Evolutionary conservation across 176 grass and related monocot species (phyloP), one percentile per base, ranked within the genome.

Genomic region (Zizania latifolia): DNA sequence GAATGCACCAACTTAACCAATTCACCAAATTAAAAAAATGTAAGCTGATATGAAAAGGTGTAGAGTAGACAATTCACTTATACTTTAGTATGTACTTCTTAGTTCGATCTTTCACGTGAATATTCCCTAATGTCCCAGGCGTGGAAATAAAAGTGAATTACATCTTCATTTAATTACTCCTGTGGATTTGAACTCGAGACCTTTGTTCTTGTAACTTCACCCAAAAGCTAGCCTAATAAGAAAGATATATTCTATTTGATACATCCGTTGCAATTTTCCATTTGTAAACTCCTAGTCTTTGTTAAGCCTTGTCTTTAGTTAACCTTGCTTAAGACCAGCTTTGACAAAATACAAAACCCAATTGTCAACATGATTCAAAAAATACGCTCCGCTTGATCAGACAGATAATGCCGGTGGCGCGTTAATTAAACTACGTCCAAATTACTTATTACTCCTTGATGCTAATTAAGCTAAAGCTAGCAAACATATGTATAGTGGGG

Each of bases 291-390:
- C 24, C 14, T 11, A 41, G 14, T 43, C n/a, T 44, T 66, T 65
- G 39, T 77, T 62, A 77, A 31, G 40, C 65, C 6, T 48, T 60
- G 53, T 33, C 23, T 54, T 67, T 77, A 53, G 16, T 45, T 71
- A 79, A 65, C 3, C 16, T 1, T n/a, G n/a, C n/a, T n/a, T 48
- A 21, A 38, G n/a, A 62, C n/a, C 17, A 33, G 2, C 21, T 79
- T 32, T 27, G 22, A 58, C 15, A 22, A 45, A 34, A n/a, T n/a
- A n/a, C n/a, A n/a, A n/a, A n/a, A 34, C 10, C 39, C 32, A 79
- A 73, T 29, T 50, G 39, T 74, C 69, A 85, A 46, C 69, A 1
- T 24, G 83, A 38, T 40, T 67, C 76, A 50, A 51, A 85, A 85
- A 68, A 68, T 38, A 31, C 0, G 5, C 23, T 30, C 72, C 69